Evolutionary conservation across 176 grass and related monocot species (phyloP).

Genomic region (Oryza australiensis): DNA sequence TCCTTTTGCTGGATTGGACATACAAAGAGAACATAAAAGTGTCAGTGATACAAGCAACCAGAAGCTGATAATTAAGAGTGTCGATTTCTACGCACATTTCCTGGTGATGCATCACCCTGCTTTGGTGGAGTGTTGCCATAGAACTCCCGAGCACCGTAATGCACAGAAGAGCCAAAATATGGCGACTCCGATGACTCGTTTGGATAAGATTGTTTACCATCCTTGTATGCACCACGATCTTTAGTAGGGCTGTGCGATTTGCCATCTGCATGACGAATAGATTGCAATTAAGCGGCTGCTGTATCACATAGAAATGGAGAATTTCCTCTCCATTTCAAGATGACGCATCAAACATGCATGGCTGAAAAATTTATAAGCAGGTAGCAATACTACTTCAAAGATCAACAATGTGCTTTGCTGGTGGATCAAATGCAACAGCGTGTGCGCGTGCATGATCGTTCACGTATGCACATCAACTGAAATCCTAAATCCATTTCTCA

Average conservation of each 20-base stretch:
- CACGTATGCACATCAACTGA: background rate
- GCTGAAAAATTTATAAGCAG: background rate
- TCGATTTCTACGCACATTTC: constrained; percentile 27
- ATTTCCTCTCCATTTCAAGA: background rate
- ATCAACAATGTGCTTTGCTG: background rate
- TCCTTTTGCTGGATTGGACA: constrained; percentile 64
- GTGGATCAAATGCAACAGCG: background rate
- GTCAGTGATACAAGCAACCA: background rate
- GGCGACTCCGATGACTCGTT: constrained; percentile 58
- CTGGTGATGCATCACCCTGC: constrained; percentile 30
- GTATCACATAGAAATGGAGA: background rate
- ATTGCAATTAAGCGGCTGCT: background rate
- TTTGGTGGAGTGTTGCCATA: constrained; percentile 56
- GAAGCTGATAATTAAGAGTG: background rate
- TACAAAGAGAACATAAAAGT: constrained; percentile 16
- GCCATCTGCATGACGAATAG: constrained; percentile 37
- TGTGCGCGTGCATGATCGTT: background rate
- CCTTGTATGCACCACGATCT: constrained; percentile 32
- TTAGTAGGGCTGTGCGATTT: constrained; percentile 53
- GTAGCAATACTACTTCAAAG: background rate
- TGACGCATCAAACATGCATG: background rate
- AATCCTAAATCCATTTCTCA: background rate
- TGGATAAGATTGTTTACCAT: constrained; percentile 49
- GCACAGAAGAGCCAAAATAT: constrained; percentile 81
- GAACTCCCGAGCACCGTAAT: constrained; percentile 92